phyloP scores from a whole-genome alignment of 2,329 filamentous ascomycete species.

The Sarocladium kiliense region DNA sequence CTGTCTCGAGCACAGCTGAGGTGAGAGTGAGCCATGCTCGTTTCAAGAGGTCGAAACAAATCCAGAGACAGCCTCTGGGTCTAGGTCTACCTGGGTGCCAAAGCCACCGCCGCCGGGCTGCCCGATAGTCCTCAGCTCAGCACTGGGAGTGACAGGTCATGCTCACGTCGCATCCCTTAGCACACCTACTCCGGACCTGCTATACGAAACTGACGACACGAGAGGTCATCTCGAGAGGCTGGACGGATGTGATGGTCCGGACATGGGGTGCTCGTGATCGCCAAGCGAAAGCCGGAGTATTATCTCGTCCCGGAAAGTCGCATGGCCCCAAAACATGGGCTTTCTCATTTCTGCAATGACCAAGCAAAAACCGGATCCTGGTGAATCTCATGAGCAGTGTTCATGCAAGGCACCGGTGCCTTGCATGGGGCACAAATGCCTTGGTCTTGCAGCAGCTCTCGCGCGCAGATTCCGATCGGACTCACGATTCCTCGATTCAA shows the following conservation, averaged over 20 bases:
- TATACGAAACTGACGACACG: neutral
- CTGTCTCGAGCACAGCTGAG: conserved; percentile 2
- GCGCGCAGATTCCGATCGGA: neutral
- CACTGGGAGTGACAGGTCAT: neutral
- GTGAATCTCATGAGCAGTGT: neutral
- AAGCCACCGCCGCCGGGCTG: neutral
- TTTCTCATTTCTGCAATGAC: neutral
- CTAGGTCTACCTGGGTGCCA: neutral
- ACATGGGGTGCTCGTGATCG: conserved; percentile 3
- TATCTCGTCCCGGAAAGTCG: neutral
- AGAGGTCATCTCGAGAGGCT: neutral
- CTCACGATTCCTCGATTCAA: neutral
- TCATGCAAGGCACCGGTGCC: conserved; percentile 7
- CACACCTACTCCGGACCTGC: neutral
- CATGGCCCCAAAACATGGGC: neutral
- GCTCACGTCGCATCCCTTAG: neutral
- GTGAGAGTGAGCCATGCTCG: neutral
- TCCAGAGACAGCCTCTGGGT: neutral
- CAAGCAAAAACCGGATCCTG: neutral
- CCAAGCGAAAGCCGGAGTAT: neutral
- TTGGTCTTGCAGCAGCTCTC: neutral
- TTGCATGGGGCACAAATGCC: neutral
- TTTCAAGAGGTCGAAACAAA: conserved; percentile 3
- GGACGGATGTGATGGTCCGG: neutral
- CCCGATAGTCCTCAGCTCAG: neutral